A percentile compares a stretch with the other conserved stretches of the same genome.
These are phyloP conservation scores for Brassica napus DNA, from an alignment of 345 rosid species.

Conservation along the genomic window DNA sequence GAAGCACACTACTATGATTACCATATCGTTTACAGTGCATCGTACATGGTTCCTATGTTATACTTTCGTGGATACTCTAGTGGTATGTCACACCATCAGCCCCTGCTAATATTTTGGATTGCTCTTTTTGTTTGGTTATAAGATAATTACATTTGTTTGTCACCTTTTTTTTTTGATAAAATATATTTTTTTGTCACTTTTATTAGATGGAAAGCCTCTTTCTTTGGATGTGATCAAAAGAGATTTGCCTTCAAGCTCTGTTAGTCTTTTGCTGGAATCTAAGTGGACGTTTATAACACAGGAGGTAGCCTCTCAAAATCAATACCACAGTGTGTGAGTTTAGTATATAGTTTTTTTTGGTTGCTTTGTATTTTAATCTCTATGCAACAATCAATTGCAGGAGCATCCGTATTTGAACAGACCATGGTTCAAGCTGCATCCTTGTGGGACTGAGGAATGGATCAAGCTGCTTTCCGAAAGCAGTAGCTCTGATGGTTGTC, in stretches of 20 bases:
- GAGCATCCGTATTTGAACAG: constrained; percentile 86
- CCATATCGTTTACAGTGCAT: constrained; percentile 71
- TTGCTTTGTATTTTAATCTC: neutral
- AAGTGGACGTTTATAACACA: constrained; percentile 91
- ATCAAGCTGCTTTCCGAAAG: constrained; percentile 67
- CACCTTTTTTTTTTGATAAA: neutral
- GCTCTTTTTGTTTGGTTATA: neutral
- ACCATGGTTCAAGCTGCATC: constrained; percentile 95
- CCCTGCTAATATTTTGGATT: neutral
- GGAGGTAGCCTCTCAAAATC: constrained; percentile 50
- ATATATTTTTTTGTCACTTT: constrained; percentile 2
- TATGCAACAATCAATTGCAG: constrained; percentile 38
- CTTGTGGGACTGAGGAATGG: constrained; percentile 88
- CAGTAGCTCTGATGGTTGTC: constrained; percentile 27
- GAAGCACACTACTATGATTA: constrained; percentile 69
- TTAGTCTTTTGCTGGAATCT: constrained; percentile 54
- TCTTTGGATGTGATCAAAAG: constrained; percentile 60
- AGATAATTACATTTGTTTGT: constrained; percentile 10
- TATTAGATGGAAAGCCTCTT: constrained; percentile 63
- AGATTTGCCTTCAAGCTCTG: constrained; percentile 67
- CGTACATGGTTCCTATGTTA: constrained; percentile 75
- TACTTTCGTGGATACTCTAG: constrained; percentile 66
- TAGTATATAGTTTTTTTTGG: neutral
- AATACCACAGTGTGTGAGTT: neutral
- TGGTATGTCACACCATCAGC: constrained; percentile 44